Percentiles rank a stretch among this genome's conserved stretches.
phyloP scores from a whole-genome alignment of 179 eudicot genomes.

The Silene coronaria region DNA sequence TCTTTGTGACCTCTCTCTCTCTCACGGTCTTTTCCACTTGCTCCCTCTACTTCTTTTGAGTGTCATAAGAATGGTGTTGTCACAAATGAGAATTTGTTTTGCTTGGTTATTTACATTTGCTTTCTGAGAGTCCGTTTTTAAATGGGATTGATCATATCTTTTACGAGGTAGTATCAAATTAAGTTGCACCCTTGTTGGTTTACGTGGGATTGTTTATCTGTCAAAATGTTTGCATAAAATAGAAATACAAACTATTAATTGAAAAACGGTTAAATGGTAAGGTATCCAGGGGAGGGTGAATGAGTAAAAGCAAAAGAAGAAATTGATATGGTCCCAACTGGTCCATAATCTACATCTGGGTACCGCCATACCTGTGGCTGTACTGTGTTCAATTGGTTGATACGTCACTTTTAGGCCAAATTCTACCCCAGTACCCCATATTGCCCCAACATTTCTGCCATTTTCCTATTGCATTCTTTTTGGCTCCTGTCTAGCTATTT shows the following conservation, averaged over 20 bases:
- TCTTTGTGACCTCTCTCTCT: too few species aligned
- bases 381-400: slow-evolving; percentile 14
- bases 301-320: background rate
- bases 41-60: too few species aligned
- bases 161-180: too few species aligned
- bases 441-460: slow-evolving; percentile 22
- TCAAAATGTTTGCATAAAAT: background rate
- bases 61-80: too few species aligned
- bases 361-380: slow-evolving; percentile 23
- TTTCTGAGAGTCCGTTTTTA: too few species aligned
- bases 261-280: background rate
- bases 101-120: too few species aligned
- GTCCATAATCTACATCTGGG: slow-evolving; percentile 27
- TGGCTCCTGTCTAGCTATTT: background rate
- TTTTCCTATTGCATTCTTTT: slow-evolving; percentile 3
- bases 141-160: too few species aligned
- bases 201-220: background rate
- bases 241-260: background rate
- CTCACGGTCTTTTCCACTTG: too few species aligned
- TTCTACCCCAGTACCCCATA: background rate
- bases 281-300: too few species aligned
- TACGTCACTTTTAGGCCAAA: slow-evolving; percentile 18
- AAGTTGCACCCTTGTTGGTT: background rate
- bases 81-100: too few species aligned
- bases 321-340: slow-evolving; percentile 21